These are phyloP conservation scores for Coemansia sp. DNA, from an alignment of 192 early-diverging fungal genomes.

Conservation along the genomic window DNA sequence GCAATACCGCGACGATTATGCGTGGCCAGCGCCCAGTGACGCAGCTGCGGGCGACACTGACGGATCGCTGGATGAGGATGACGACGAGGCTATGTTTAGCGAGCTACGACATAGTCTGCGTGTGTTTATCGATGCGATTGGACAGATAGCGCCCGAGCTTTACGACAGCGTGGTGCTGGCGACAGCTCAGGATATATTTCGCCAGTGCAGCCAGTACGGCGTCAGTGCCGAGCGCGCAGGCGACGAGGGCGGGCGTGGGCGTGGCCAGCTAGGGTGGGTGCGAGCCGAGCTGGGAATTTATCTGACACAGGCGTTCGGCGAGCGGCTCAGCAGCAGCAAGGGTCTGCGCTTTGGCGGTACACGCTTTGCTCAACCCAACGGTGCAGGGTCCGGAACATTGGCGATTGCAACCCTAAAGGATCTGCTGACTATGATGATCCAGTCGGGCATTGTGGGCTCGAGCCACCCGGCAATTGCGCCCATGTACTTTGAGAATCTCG, in stretches of 20 bases:
- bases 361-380: slow-evolving; percentile 29
- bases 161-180: slow-evolving; percentile 45
- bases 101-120: slow-evolving; percentile 61
- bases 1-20: slow-evolving; percentile 86
- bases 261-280: slow-evolving; percentile 51
- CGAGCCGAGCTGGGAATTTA: slow-evolving; percentile 51
- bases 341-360: slow-evolving; percentile 40
- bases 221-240: slow-evolving; percentile 43
- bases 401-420: slow-evolving; percentile 36
- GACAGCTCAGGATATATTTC: slow-evolving; percentile 39
- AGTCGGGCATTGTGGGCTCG: slow-evolving; percentile 34
- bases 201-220: slow-evolving; percentile 51
- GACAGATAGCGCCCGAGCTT: slow-evolving; percentile 56
- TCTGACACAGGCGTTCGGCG: slow-evolving; percentile 51
- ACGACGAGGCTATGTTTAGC: slow-evolving; percentile 57
- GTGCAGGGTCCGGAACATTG: not conserved
- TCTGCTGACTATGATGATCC: slow-evolving; percentile 52
- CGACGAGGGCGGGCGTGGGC: slow-evolving; percentile 29
- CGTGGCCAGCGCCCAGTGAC: slow-evolving; percentile 53
- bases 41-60: slow-evolving; percentile 52
- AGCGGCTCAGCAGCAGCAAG: slow-evolving; percentile 49
- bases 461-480: slow-evolving; percentile 41
- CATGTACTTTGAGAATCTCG: slow-evolving; percentile 46
- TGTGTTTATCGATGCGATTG: slow-evolving; percentile 75
- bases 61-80: slow-evolving; percentile 73